Evolutionary conservation across 2,329 filamentous ascomycete genomes (phyloP).

Genomic region (Thelonectria olida): DNA sequence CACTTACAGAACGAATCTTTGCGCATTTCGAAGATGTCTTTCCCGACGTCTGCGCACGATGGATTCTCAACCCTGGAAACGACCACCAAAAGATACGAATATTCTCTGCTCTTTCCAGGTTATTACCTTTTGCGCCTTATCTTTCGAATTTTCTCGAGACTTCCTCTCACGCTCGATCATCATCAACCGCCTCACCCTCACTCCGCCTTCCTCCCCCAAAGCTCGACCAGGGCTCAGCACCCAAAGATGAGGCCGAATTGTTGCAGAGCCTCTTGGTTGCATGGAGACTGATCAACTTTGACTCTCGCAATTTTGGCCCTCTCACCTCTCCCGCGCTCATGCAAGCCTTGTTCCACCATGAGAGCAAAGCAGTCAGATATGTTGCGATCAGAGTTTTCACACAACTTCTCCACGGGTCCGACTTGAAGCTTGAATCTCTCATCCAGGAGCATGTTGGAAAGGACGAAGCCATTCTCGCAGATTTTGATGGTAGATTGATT

Average conservation of each 20-base stretch:
- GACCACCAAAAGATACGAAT: constrained; percentile 53
- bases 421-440: constrained; percentile 79
- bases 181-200: constrained; percentile 32
- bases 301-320: constrained; percentile 72
- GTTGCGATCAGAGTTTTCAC: constrained; percentile 85
- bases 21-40: constrained; percentile 78
- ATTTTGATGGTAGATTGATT: constrained; percentile 78
- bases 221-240: constrained; percentile 41
- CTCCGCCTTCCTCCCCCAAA: constrained; percentile 43
- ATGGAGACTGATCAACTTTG: constrained; percentile 83
- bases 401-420: constrained; percentile 80
- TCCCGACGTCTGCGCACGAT: constrained; percentile 84
- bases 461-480: constrained; percentile 69
- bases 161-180: constrained; percentile 22
- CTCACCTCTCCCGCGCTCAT: constrained; percentile 74
- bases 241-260: constrained; percentile 34
- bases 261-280: constrained; percentile 55
- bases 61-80: constrained; percentile 64
- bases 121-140: constrained; percentile 84
- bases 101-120: constrained; percentile 78
- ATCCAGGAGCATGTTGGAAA: constrained; percentile 71
- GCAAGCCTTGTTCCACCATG: constrained; percentile 72
- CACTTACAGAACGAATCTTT: constrained; percentile 78
- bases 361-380: constrained; percentile 73
- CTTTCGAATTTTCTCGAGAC: constrained; percentile 75